Base-by-base conservation (phyloP, 1,139 yeast species). In the Kurtzmaniella natalensis region DNA sequence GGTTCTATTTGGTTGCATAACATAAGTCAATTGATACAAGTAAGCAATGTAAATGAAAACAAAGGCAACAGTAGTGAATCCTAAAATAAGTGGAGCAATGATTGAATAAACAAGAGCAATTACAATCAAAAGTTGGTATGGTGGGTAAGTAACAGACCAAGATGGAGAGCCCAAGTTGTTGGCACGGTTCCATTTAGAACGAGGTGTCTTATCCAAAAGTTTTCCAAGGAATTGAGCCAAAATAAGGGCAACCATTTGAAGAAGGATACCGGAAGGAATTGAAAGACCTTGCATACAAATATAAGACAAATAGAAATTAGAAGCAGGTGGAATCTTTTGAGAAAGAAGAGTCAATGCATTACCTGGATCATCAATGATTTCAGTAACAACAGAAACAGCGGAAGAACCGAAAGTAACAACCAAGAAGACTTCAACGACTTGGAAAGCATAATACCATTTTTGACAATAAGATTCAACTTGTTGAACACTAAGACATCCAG, bases 401-500 rank as follows among this genome's bases (percentile, higher is more conserved):
- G 96, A 78, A 9, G 95, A 85, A 15, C 95, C 70, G 38, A 86
- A 57, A 1, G 96, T 86, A 35, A 86, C 73, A 34, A 88, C 88
- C 42, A 89, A 59, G 60, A 89, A 89, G 13, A 70, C 86, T 55
- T 89, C 88, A 30, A 89, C 78, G 35, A 87, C 89, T 59, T 84
- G 92, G 75, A 89, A 89, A 2, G 88, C 94, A 61, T 74, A 92
- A 58, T 68, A 92, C 72, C 95, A 82, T 18, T 81, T 71, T 59
- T 92, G 97, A 44, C 94, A 86, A 58, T 76, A 85, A 39, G 72
- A 67, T 51, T 89, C 95, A 38, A 85, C 76, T 37, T 80, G 72
- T 48, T 87, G 89, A 18, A 61, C 50, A 2, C 95, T 78, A 18
- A 86, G 68, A 33, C 72, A 63, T 16, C 98, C 98, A 18, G 87